Evolutionary conservation across 352 stramenopile species (phyloP), one percentile per base, ranked within the genome.

Genomic region (Pythium aquatile): DNA sequence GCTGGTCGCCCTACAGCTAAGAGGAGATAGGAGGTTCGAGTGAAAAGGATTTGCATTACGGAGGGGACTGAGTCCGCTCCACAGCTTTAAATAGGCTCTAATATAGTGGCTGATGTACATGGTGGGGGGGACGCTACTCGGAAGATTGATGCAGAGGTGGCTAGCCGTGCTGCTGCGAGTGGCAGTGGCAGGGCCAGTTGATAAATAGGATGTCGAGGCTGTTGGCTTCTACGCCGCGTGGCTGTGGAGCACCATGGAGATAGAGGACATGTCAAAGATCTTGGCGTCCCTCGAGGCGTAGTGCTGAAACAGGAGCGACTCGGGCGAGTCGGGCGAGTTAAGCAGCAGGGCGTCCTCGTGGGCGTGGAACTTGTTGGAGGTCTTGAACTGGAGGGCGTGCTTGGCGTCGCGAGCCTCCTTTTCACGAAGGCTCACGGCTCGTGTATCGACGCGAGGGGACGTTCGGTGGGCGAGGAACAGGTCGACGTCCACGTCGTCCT

Each of bases 1-100:
- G 89, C 61, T 91, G 83, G 81, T 82, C 75, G 9, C 73, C 75
- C 8, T 86, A 78, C 57, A 66, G 65, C 28, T 76, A 71, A 58
- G 16, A 32, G 7, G 6, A 17, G 30, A 16, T 10, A 3, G 26
- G 47, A 39, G 46, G 20, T 24, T 24, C 20, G 42, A 1, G 13
- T 3, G 16, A 13, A 5, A 26, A 24, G 42, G 55, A 17, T 48
- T 58, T 58, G 29, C 26, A 58, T 40, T 40, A 46, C 30, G 11
- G 32, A 30, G 29, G 33, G 13, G 33, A 46, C n/a, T 49, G 42
- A 29, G 42, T 29, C 20, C 42, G 42, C 42, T 14, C 30, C 42
- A 26, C 42, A 20, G 7, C 44, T 30, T 51, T 51, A 51, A 51
- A 51, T 51, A 51, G 44, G 44, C 17, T 51, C 44, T 51, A 51